Percentiles rank a stretch among this genome's conserved stretches.
These are phyloP conservation scores for Arxiozyma slooffiae DNA, from an alignment of 1,139 yeast species.

Conservation along the genomic window DNA sequence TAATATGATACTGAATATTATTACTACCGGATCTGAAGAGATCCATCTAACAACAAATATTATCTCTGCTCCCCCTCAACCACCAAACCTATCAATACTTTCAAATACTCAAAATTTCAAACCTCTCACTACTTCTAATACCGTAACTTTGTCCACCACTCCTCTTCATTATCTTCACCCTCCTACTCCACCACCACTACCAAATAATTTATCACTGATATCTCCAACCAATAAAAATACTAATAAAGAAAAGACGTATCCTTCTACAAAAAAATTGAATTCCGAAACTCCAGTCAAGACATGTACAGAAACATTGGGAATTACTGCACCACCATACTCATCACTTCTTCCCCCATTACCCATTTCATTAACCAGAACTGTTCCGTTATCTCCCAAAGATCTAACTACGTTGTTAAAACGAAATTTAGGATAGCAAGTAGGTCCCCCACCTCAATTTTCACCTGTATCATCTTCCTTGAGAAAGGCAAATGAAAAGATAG, in stretches of 20 bases:
- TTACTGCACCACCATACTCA: not conserved
- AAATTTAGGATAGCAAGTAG: not conserved
- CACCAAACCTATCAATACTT: not conserved
- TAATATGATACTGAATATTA: too few relatives aligned
- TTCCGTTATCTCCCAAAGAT: not conserved
- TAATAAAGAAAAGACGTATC: conserved; percentile 2
- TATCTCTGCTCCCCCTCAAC: not conserved
- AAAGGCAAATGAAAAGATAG: conserved; percentile 18
- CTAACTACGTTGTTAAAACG: not conserved
- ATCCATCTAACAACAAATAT: not conserved
- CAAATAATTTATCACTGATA: not conserved
- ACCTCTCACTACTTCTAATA: not conserved
- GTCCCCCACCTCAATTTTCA: conserved; percentile 28
- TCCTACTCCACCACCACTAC: conserved; percentile 8
- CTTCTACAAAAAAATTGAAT: not conserved
- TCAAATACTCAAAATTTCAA: not conserved
- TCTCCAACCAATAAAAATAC: not conserved
- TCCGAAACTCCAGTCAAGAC: not conserved
- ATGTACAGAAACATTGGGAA: not conserved
- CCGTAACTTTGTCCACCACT: conserved; percentile 6
- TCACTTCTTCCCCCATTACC: conserved; percentile 2
- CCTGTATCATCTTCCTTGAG: conserved; percentile 33
- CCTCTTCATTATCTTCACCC: conserved; percentile 23
- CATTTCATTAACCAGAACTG: not conserved
- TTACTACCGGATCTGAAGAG: not conserved